These are phyloP conservation scores for Nepenthes gracilis DNA, from an alignment of 148 eudicot genomes.

Conservation along the genomic window DNA sequence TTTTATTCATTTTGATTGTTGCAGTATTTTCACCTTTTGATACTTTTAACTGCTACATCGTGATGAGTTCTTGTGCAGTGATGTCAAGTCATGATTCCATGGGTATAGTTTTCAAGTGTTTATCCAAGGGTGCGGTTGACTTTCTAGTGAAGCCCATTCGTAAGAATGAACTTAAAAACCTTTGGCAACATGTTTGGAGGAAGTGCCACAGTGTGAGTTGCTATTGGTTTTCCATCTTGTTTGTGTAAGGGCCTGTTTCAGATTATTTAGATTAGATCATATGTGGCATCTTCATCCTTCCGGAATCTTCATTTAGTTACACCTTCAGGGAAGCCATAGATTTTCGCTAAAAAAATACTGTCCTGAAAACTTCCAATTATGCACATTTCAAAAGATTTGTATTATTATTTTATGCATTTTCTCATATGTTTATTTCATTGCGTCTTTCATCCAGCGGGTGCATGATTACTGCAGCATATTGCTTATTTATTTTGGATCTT, in stretches of 20 bases:
- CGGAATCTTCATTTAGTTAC: too few relatives aligned
- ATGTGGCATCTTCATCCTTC: too few relatives aligned
- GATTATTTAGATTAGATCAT: too few relatives aligned
- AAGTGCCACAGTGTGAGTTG: constrained; percentile 67
- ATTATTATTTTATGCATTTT: too few relatives aligned
- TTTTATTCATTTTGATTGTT: background rate
- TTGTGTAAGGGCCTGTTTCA: background rate
- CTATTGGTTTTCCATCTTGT: constrained; percentile 2
- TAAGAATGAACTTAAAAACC: constrained; percentile 72
- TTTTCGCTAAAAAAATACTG: too few relatives aligned
- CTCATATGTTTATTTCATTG: too few relatives aligned
- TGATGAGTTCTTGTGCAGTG: constrained; percentile 55
- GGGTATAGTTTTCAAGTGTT: constrained; percentile 72
- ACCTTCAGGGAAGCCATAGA: too few relatives aligned
- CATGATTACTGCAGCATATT: background rate
- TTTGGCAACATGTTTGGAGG: constrained; percentile 95
- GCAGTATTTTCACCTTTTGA: constrained; percentile 1
- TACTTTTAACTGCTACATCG: constrained; percentile 24
- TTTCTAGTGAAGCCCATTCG: constrained; percentile 79
- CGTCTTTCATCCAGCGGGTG: too few relatives aligned
- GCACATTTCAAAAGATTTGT: too few relatives aligned
- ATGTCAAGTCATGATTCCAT: constrained; percentile 79
- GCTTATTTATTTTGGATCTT: background rate
- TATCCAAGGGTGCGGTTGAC: constrained; percentile 79
- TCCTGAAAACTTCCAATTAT: too few relatives aligned